phyloP scores from a whole-genome alignment of 2,329 filamentous ascomycete genomes.

The Fusarium nematophilum region DNA sequence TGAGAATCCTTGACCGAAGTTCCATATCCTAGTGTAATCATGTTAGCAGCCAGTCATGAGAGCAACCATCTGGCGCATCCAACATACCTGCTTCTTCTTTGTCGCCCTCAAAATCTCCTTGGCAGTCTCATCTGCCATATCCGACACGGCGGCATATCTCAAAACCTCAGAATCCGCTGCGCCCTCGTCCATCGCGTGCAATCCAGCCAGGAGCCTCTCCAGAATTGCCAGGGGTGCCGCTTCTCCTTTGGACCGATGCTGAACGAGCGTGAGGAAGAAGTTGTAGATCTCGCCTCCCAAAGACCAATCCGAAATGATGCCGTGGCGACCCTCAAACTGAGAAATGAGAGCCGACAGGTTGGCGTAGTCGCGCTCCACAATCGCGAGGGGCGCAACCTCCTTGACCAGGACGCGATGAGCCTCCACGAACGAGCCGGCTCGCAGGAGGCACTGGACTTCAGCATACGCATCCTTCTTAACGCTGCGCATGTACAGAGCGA shows the following conservation, averaged over 20 bases:
- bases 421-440: constrained; percentile 79
- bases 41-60: constrained; percentile 31
- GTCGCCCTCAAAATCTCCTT: constrained; percentile 68
- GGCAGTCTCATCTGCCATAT: constrained; percentile 82
- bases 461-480: constrained; percentile 74
- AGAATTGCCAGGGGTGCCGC: constrained; percentile 58
- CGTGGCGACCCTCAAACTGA: constrained; percentile 74
- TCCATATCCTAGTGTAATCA: constrained; percentile 48
- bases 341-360: constrained; percentile 75
- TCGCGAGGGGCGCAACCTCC: constrained; percentile 81
- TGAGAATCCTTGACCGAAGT: constrained; percentile 59
- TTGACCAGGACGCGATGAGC: constrained; percentile 86
- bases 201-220: constrained; percentile 66
- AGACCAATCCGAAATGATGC: constrained; percentile 77
- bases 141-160: constrained; percentile 75
- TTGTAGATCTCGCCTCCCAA: constrained; percentile 83
- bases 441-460: constrained; percentile 84
- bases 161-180: constrained; percentile 62
- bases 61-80: background rate
- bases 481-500: constrained; percentile 83
- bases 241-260: constrained; percentile 55
- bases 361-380: constrained; percentile 85
- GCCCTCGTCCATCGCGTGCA: constrained; percentile 65
- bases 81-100: constrained; percentile 68
- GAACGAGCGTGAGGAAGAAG: constrained; percentile 66